A percentile compares a stretch with the other conserved stretches of the same genome.
phyloP scores from a whole-genome alignment of 1,284 basidiomycete genomes.

The Termitomyces sp. region DNA sequence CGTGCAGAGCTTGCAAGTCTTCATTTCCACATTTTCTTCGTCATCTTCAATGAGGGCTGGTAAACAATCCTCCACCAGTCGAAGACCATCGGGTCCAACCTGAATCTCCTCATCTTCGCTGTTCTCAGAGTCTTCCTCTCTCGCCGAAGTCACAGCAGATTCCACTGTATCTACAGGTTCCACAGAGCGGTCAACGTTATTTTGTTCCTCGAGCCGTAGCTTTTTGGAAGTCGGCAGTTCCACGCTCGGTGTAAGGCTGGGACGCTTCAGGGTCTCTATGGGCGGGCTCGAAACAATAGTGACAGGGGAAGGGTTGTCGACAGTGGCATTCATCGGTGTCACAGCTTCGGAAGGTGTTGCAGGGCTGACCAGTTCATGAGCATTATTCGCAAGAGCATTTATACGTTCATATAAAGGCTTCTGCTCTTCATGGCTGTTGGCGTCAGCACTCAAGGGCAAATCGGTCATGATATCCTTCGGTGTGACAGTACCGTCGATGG shows the following conservation, averaged over 20 bases:
- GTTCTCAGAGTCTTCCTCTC: neutral
- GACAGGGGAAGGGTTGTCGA: neutral
- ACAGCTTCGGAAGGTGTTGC: slow-evolving; percentile 2
- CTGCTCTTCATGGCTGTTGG: neutral
- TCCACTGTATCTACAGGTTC: neutral
- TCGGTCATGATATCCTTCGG: neutral
- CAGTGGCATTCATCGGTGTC: neutral
- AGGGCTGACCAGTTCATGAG: neutral
- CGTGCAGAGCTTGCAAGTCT: slow-evolving; percentile 48
- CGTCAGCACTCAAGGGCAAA: neutral
- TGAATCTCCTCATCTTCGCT: slow-evolving; percentile 26
- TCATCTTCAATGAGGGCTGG: slow-evolving; percentile 39
- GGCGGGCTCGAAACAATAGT: slow-evolving; percentile 1
- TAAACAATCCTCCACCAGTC: slow-evolving; percentile 40
- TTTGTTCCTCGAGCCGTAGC: slow-evolving; percentile 11
- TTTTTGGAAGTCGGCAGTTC: slow-evolving; percentile 12
- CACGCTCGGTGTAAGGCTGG: neutral
- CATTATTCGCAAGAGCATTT: neutral
- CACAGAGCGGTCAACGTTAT: neutral
- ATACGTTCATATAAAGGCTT: neutral
- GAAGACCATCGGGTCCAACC: slow-evolving; percentile 34
- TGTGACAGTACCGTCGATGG: neutral
- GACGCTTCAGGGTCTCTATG: slow-evolving; percentile 11
- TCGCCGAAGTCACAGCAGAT: neutral
- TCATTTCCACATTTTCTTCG: slow-evolving; percentile 29